phyloP scores from a whole-genome alignment of 768 basidiomycete species.

The Tulasnella sp. region DNA sequence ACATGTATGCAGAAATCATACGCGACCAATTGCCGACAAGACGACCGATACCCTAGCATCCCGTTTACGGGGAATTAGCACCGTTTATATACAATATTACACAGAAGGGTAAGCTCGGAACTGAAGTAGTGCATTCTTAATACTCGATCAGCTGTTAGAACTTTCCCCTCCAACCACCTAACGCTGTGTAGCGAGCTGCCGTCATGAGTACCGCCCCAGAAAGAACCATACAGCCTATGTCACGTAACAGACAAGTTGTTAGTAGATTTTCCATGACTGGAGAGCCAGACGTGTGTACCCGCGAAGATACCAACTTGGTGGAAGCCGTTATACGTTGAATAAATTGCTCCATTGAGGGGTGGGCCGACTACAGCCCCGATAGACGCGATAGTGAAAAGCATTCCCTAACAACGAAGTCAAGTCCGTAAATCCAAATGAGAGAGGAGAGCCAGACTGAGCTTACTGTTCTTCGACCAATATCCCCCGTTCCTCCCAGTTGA shows the following conservation, averaged over 20 bases:
- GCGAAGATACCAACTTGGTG: conserved; percentile 14
- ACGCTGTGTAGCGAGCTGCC: conserved; percentile 9
- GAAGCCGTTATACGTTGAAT: neutral
- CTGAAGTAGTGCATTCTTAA: too few species aligned
- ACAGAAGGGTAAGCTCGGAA: neutral
- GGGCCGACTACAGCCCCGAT: conserved; percentile 17
- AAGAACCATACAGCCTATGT: conserved; percentile 2
- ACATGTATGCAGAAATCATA: too few species aligned
- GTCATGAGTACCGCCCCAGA: neutral
- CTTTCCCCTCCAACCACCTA: conserved; percentile 13
- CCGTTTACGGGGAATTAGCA: too few species aligned
- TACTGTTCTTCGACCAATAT: conserved; percentile 19
- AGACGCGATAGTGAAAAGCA: conserved; percentile 16
- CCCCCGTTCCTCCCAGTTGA: conserved; percentile 5
- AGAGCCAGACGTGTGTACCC: neutral
- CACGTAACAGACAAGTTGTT: too few species aligned
- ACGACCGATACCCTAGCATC: too few species aligned
- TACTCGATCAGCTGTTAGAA: too few species aligned
- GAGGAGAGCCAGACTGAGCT: neutral
- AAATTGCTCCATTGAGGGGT: conserved; percentile 21
- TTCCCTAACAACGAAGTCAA: neutral
- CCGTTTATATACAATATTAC: neutral
- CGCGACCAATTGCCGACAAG: too few species aligned
- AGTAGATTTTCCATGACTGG: neutral
- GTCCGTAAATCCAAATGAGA: neutral